phyloP scores from a whole-genome alignment of 139 green algal genomes.

The Asterochloris erici region DNA sequence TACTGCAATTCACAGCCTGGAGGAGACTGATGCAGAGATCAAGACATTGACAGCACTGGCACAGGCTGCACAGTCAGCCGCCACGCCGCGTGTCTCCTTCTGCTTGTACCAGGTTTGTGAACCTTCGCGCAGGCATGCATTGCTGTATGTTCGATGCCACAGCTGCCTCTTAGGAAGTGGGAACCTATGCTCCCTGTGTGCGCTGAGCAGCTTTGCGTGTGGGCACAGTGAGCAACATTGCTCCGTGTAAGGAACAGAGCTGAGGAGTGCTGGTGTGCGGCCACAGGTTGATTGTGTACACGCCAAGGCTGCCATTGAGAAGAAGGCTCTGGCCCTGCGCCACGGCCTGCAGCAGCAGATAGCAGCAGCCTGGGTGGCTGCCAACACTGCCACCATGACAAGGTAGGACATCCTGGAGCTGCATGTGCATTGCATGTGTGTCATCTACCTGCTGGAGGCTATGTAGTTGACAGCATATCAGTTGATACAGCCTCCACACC shows the following conservation, averaged over 20 bases:
- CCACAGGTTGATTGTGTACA: too few relatives aligned
- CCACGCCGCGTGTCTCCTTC: constrained; percentile 47
- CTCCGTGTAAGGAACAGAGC: neutral
- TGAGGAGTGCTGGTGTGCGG: neutral
- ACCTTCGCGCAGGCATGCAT: neutral
- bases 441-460: too few relatives aligned
- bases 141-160: neutral
- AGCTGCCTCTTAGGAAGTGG: too few relatives aligned
- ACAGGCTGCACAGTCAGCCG: constrained; percentile 28
- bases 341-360: constrained; percentile 10
- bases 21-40: constrained; percentile 58
- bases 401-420: neutral
- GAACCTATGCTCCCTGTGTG: too few relatives aligned
- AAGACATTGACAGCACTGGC: constrained; percentile 39
- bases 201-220: neutral
- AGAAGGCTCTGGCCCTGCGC: constrained; percentile 16
- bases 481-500: too few relatives aligned
- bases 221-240: neutral
- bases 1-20: constrained; percentile 42
- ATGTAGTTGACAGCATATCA: too few relatives aligned
- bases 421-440: too few relatives aligned
- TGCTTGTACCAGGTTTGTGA: constrained; percentile 36
- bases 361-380: neutral
- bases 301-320: constrained; percentile 24
- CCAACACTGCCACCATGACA: neutral